Percentiles rank a stretch among this genome's conserved stretches.
These are phyloP conservation scores for Mucor ambiguus DNA, from an alignment of 371 early-diverging fungal genomes.

Conservation along the genomic window DNA sequence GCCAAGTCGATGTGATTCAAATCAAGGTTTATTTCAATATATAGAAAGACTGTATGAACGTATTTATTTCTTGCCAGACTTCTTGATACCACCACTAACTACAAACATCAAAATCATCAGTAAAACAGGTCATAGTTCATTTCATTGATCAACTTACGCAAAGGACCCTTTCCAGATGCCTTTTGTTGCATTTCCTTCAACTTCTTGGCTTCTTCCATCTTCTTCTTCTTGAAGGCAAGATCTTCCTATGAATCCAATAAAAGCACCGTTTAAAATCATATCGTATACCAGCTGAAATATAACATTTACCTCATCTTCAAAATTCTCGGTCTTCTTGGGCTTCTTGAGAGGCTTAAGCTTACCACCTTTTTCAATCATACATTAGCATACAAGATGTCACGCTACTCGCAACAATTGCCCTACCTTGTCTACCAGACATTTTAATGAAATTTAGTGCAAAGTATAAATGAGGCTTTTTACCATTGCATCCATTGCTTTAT, in stretches of 20 bases:
- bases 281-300: background rate
- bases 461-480: slow-evolving; percentile 15
- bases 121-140: background rate
- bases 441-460: slow-evolving; percentile 14
- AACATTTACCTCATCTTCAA: slow-evolving; percentile 65
- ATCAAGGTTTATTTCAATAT: background rate
- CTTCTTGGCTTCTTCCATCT: slow-evolving; percentile 80
- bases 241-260: slow-evolving; percentile 51
- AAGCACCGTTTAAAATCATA: background rate
- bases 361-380: slow-evolving; percentile 51
- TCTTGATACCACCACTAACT: slow-evolving; percentile 79
- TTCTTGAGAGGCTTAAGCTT: slow-evolving; percentile 85
- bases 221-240: slow-evolving; percentile 82
- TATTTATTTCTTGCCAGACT: slow-evolving; percentile 77
- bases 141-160: slow-evolving; percentile 54
- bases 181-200: slow-evolving; percentile 79
- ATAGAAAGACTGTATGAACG: background rate
- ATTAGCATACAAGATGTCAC: background rate
- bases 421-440: slow-evolving; percentile 70
- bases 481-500: slow-evolving; percentile 1
- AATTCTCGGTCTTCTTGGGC: slow-evolving; percentile 64
- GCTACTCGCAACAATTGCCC: background rate
- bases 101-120: slow-evolving; percentile 9
- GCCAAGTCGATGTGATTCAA: background rate
- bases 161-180: slow-evolving; percentile 80